Conservation (phyloP, 352 stramenopile species). For the Achlya hypogyna region DNA sequence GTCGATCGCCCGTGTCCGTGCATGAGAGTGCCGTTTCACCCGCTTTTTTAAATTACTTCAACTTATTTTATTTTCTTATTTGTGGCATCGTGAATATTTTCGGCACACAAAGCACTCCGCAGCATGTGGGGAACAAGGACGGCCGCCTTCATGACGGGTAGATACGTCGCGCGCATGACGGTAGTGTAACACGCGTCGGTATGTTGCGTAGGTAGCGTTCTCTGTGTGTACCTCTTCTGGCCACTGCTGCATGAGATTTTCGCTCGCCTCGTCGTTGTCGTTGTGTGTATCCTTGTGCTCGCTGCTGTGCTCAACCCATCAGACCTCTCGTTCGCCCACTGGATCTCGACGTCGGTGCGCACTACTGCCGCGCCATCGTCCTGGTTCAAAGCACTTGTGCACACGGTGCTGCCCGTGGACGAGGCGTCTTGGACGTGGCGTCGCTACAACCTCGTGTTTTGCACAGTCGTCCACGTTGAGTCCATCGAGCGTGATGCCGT, state of each 20-base stretch:
- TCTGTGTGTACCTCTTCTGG: background rate
- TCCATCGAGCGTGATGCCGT: conserved; percentile 54
- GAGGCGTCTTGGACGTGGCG: conserved; percentile 30
- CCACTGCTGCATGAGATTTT: background rate
- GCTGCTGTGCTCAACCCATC: conserved; percentile 2
- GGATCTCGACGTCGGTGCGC: background rate
- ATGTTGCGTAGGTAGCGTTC: background rate
- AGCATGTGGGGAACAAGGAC: too few relatives aligned
- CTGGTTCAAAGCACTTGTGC: background rate
- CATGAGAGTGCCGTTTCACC: background rate
- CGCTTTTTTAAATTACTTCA: background rate
- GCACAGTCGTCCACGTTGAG: conserved; percentile 57
- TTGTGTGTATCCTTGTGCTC: background rate
- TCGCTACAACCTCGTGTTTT: conserved; percentile 47
- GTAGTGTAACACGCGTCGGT: too few relatives aligned
- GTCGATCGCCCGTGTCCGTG: background rate
- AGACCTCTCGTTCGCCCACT: conserved; percentile 12
- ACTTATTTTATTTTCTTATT: background rate
- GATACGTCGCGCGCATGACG: too few relatives aligned
- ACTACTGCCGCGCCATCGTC: background rate
- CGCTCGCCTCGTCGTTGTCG: background rate
- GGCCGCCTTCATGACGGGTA: too few relatives aligned
- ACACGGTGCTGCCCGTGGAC: background rate
- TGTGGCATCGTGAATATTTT: too few relatives aligned
- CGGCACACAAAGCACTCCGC: too few relatives aligned